Evolutionary conservation across 345 rosid species (phyloP).

Genomic region (Salix dunnii): DNA sequence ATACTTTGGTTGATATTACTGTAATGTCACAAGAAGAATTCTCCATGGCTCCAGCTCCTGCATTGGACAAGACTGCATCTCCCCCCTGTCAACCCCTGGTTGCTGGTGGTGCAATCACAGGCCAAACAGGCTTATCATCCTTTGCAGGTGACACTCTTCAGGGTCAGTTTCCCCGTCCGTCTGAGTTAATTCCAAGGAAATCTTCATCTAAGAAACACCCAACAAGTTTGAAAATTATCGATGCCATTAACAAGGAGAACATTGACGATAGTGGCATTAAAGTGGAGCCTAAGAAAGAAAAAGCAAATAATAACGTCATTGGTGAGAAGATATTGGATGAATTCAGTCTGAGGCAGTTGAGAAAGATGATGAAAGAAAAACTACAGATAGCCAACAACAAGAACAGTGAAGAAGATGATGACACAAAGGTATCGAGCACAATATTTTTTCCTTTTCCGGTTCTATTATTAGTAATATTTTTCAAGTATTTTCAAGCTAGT

Average conservation of each 20-base stretch:
- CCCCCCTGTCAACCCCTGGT: slow-evolving; percentile 5
- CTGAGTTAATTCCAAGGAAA: background rate
- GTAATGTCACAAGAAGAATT: slow-evolving; percentile 20
- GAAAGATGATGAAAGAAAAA: slow-evolving; percentile 36
- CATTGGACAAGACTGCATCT: slow-evolving; percentile 17
- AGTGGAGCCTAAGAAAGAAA: slow-evolving; percentile 13
- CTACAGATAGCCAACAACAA: slow-evolving; percentile 25
- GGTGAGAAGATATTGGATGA: slow-evolving; percentile 23
- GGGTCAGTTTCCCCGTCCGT: slow-evolving; percentile 24
- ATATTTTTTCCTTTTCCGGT: background rate
- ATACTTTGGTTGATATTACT: slow-evolving; percentile 4
- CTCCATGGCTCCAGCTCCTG: background rate
- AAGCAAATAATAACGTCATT: slow-evolving; percentile 8
- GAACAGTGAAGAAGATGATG: slow-evolving; percentile 10
- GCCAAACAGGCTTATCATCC: slow-evolving; percentile 7
- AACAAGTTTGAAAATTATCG: slow-evolving; percentile 19
- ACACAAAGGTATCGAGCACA: slow-evolving; percentile 5
- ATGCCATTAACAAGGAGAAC: slow-evolving; percentile 40
- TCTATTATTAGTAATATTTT: background rate
- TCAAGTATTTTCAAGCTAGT: background rate
- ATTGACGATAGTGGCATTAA: slow-evolving; percentile 14
- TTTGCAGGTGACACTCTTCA: slow-evolving; percentile 30
- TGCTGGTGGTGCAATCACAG: slow-evolving; percentile 6
- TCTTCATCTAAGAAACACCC: slow-evolving; percentile 23
- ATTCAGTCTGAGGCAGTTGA: slow-evolving; percentile 45